phyloP scores from a whole-genome alignment of 108 stramenopile genomes.

The Hondaea fermentalgiana region DNA sequence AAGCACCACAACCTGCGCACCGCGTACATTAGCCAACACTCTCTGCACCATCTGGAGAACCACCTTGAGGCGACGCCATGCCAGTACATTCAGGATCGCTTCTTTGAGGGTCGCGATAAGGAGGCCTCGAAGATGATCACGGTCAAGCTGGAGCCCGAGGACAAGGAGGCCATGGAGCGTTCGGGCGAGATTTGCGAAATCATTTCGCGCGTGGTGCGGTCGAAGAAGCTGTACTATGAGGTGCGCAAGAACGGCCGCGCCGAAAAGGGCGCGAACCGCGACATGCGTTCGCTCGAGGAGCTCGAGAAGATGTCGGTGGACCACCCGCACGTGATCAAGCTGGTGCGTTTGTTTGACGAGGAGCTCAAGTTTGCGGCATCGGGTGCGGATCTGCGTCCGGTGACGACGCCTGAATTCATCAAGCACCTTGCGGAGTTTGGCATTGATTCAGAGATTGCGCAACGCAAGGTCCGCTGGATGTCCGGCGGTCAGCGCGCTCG shows the following conservation, averaged over 20 bases:
- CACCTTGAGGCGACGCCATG: neutral
- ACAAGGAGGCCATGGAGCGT: constrained; percentile 16
- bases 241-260: constrained; percentile 72
- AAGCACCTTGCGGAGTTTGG: constrained; percentile 47
- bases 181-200: constrained; percentile 7
- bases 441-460: constrained; percentile 18
- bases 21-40: constrained; percentile 55
- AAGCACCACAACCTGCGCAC: constrained; percentile 52
- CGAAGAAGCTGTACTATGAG: constrained; percentile 49
- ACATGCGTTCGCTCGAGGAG: constrained; percentile 24
- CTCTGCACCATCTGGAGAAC: constrained; percentile 43
- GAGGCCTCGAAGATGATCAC: constrained; percentile 23
- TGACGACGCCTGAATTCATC: constrained; percentile 34
- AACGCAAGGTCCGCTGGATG: constrained; percentile 18
- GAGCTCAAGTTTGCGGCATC: constrained; percentile 30
- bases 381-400: constrained; percentile 32
- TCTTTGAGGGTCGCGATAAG: constrained; percentile 28
- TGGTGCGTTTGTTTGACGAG: constrained; percentile 40
- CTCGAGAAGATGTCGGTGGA: constrained; percentile 28
- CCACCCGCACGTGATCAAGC: constrained; percentile 21
- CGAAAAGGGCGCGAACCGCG: constrained; percentile 54
- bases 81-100: constrained; percentile 25
- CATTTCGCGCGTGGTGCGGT: neutral
- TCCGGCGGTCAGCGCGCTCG: constrained; percentile 49
- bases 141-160: constrained; percentile 19